Evolutionary conservation across 257 asterid genomes (phyloP).

Genomic region (Scutellaria galericulata): DNA sequence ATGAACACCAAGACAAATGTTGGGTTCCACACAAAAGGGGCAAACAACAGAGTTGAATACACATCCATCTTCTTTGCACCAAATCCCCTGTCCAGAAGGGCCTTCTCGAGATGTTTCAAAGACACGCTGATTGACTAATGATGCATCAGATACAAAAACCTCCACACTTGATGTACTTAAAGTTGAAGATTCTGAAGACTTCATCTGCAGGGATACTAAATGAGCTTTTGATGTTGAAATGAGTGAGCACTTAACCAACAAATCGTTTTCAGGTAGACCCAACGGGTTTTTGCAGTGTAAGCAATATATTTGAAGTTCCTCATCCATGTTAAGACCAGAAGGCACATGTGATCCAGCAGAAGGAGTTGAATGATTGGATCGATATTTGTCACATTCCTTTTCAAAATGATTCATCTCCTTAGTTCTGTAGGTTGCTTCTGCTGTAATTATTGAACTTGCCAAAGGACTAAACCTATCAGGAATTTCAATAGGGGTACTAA

Average conservation of each 20-base stretch:
- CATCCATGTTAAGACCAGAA: conserved; percentile 46
- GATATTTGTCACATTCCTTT: conserved; percentile 38
- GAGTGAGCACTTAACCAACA: conserved; percentile 49
- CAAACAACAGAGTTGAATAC: conserved; percentile 77
- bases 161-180: conserved; percentile 52
- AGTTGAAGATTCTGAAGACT: conserved; percentile 42
- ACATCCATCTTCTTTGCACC: conserved; percentile 99
- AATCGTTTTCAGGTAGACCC: conserved; percentile 68
- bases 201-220: conserved; percentile 59
- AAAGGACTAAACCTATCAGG: conserved; percentile 51
- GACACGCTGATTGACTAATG: conserved; percentile 57
- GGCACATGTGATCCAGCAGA: conserved; percentile 45
- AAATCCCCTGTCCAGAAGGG: conserved; percentile 68
- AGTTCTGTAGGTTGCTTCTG: conserved; percentile 37
- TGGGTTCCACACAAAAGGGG: conserved; percentile 64
- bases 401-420: conserved; percentile 43
- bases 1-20: conserved; percentile 79
- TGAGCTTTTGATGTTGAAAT: conserved; percentile 73
- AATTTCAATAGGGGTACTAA: conserved; percentile 46
- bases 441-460: conserved; percentile 51
- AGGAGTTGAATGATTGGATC: conserved; percentile 32
- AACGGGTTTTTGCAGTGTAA: conserved; percentile 63
- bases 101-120: conserved; percentile 46
- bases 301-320: conserved; percentile 67
- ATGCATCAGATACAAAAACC: conserved; percentile 58